Evolutionary conservation across 345 rosid genomes (phyloP), one percentile per base, ranked within the genome.

Genomic region (Lepidium aucheri): DNA sequence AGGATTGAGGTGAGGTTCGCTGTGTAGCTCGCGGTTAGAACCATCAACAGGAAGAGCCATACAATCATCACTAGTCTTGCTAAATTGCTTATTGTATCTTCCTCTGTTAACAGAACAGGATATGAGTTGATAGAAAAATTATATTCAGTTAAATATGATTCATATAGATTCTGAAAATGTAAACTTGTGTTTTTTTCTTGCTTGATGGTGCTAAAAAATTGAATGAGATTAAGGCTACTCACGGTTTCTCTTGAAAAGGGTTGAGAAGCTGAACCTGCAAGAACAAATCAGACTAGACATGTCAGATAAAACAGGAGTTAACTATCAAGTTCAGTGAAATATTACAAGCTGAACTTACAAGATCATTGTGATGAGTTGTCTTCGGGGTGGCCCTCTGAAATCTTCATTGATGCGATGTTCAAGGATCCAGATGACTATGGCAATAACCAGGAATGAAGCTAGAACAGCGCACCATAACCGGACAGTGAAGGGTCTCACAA

Each of bases 261-360:
- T 90, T 13, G 98, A 87, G 83, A 93, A 85, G 81, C 98, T 90
- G 78, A 93, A 93, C 87, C 98, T 93, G 91, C 76, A 58, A 78
- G 5, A 3, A 51, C 34, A 52, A 17, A 65, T 18, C 58, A 45
- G 33, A 46, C 10, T 44, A 33, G 42, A 49, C 50, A 59, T 40
- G 15, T 70, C 55, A 70, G 50, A 45, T 20, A 26, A 34, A 45
- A 44, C 42, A 13, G 30, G 47, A 17, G 30, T 18, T 42, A 36
- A 38, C 18, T 26, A 63, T 45, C 58, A 45, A 45, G 8, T 46
- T 54, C 52, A 18, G 26, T 53, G 47, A 53, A 28, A 4, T 58
- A 59, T 51, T 35, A 57, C 41, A 9, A 70, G 69, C 74, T 76
- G 39, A 50, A 77, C 86, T 78, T 77, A 88, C 91, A 82, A 44